phyloP scores from a whole-genome alignment of 257 asterid genomes.

The Orobanche coerulescens region DNA sequence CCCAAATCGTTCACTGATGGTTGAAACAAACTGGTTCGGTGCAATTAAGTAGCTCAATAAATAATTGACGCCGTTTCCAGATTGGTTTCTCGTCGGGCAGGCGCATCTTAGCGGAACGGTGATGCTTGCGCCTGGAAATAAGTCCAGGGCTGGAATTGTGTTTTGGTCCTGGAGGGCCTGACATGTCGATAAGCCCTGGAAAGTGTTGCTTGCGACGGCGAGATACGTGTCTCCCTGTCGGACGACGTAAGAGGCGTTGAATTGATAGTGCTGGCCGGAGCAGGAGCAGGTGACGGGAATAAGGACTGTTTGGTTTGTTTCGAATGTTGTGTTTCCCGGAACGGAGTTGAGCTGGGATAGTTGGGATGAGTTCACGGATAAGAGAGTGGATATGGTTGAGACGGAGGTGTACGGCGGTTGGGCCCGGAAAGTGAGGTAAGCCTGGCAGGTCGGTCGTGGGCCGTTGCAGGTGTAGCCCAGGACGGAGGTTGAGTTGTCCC shows the following conservation, averaged over 20 bases:
- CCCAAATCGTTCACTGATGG: conserved; percentile 35
- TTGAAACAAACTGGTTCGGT: conserved; percentile 24
- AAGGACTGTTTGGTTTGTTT: conserved; percentile 32
- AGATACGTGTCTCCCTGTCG: conserved; percentile 10
- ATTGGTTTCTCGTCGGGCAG: conserved; percentile 63
- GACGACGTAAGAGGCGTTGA: conserved; percentile 40
- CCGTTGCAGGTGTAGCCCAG: conserved; percentile 85
- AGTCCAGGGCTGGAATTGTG: neutral
- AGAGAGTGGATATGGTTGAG: conserved; percentile 50
- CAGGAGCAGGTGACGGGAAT: conserved; percentile 79
- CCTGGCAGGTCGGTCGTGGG: conserved; percentile 35
- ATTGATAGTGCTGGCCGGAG: conserved; percentile 47
- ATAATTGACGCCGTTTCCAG: conserved; percentile 38
- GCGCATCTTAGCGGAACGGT: conserved; percentile 77
- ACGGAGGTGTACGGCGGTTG: conserved; percentile 43
- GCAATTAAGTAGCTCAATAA: conserved; percentile 49
- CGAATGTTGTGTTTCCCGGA: conserved; percentile 27
- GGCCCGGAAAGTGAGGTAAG: conserved; percentile 75
- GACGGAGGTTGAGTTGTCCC: conserved; percentile 37
- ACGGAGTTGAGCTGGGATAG: conserved; percentile 57
- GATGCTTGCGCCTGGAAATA: conserved; percentile 30
- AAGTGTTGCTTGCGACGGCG: conserved; percentile 34
- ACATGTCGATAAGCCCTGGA: conserved; percentile 65
- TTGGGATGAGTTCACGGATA: conserved; percentile 34
- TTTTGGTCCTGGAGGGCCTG: conserved; percentile 54